Conservation (phyloP, 306 rosid genomes). For the Herpetospermum pedunculosum region DNA sequence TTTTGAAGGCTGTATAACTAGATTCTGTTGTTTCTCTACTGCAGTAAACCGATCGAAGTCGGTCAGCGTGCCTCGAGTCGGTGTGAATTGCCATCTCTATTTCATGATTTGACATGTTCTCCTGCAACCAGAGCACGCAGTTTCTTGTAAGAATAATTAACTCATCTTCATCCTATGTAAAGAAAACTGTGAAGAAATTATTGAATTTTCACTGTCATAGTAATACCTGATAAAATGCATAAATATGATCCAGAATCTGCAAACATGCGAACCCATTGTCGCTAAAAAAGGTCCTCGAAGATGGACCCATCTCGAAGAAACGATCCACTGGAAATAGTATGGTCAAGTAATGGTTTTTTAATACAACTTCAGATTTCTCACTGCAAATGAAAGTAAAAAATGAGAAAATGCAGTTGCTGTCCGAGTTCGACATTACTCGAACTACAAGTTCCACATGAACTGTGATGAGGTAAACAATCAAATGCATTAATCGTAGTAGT, state of each 20-base stretch:
- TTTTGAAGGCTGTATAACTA: slow-evolving; percentile 44
- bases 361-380: slow-evolving; percentile 75
- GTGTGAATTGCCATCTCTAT: slow-evolving; percentile 78
- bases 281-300: slow-evolving; percentile 62
- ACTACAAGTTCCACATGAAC: neutral
- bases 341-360: slow-evolving; percentile 64
- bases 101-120: slow-evolving; percentile 68
- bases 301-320: slow-evolving; percentile 92
- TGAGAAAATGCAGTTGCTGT: neutral
- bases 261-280: slow-evolving; percentile 68
- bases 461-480: neutral
- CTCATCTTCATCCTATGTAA: neutral
- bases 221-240: slow-evolving; percentile 81
- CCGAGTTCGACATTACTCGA: neutral
- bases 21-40: slow-evolving; percentile 49
- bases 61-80: slow-evolving; percentile 85
- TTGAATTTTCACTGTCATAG: neutral
- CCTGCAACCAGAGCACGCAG: slow-evolving; percentile 31
- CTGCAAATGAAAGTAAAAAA: slow-evolving; percentile 31
- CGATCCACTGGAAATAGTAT: slow-evolving; percentile 82
- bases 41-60: slow-evolving; percentile 62
- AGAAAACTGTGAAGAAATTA: neutral
- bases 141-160: neutral
- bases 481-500: neutral
- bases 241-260: slow-evolving; percentile 67